Evolutionary conservation across 202 grass and related monocot genomes (phyloP).

Genomic region (Setaria viridis): DNA sequence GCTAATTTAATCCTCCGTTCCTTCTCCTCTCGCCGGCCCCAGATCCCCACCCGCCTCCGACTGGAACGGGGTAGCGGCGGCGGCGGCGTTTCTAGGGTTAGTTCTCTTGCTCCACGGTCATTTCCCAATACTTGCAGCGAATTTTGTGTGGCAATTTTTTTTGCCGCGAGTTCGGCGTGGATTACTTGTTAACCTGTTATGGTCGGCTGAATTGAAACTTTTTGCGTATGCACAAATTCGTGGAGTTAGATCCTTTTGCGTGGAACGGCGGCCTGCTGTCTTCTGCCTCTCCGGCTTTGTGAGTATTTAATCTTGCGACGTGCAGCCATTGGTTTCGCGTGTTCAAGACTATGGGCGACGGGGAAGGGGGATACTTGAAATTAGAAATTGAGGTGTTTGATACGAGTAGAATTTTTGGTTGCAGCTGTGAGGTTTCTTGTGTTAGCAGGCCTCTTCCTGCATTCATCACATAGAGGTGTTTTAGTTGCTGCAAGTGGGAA

Average conservation of each 20-base stretch:
- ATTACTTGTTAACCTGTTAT: not conserved
- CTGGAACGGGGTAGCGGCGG: constrained; percentile 6
- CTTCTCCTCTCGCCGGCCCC: not conserved
- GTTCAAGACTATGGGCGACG: not conserved
- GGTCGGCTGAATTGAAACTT: not conserved
- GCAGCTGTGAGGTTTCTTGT: not conserved
- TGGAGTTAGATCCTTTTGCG: constrained; percentile 25
- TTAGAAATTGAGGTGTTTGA: not conserved
- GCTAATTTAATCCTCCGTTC: constrained; percentile 19
- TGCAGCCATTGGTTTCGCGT: not conserved
- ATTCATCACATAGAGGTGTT: not conserved
- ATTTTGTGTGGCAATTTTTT: not conserved
- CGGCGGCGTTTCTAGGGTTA: constrained; percentile 53
- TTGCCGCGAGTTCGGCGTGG: not conserved
- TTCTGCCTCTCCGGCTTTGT: not conserved
- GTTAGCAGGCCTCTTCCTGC: not conserved
- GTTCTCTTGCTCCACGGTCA: constrained; percentile 26
- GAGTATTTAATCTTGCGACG: not conserved
- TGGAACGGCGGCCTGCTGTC: not conserved
- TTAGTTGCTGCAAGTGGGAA: not conserved
- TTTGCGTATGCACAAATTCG: not conserved
- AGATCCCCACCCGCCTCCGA: constrained; percentile 30
- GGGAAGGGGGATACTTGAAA: not conserved
- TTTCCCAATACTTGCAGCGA: constrained; percentile 20
- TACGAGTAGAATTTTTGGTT: not conserved